Percentiles rank a stretch among this genome's conserved stretches.
These are phyloP conservation scores for Alternaria sp. DNA, from an alignment of 2,329 filamentous ascomycete genomes.

Conservation along the genomic window DNA sequence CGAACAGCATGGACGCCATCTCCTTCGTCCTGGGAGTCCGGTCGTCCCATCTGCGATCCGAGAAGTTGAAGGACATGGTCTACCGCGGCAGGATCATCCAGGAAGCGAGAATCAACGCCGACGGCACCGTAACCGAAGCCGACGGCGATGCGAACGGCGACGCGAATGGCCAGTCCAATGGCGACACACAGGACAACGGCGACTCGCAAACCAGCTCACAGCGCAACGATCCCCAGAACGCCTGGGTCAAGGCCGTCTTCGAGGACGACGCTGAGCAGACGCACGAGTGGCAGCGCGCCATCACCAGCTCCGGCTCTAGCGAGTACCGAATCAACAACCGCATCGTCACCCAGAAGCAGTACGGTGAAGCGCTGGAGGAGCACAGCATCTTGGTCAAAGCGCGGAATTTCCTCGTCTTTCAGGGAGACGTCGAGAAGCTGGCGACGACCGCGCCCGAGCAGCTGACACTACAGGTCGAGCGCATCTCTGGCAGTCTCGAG, in stretches of 20 bases:
- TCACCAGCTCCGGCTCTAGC: conserved; percentile 85
- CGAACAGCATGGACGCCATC: conserved; percentile 99
- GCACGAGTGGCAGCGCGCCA: conserved; percentile 93
- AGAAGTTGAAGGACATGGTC: conserved; percentile 90
- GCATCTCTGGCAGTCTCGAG: conserved; percentile 95
- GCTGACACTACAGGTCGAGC: conserved; percentile 90
- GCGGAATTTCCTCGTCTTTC: conserved; percentile 96
- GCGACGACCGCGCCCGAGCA: conserved; percentile 94
- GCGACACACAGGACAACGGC: conserved; percentile 55
- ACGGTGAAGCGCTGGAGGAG: conserved; percentile 88
- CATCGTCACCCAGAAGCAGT: conserved; percentile 84
- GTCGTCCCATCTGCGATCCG: conserved; percentile 94
- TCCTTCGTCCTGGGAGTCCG: conserved; percentile 99
- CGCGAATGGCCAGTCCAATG: conserved; percentile 34
- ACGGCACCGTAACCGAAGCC: conserved; percentile 72
- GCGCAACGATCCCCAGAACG: conserved; percentile 81
- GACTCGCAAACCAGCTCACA: conserved; percentile 68
- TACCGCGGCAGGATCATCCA: conserved; percentile 94
- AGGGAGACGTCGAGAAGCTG: conserved; percentile 96
- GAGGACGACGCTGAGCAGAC: conserved; percentile 96
- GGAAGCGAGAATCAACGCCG: conserved; percentile 89
- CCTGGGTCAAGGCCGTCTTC: conserved; percentile 99
- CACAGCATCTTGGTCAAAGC: conserved; percentile 99
- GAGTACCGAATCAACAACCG: conserved; percentile 98
- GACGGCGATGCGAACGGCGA: conserved; percentile 46